Percentiles rank a stretch among this genome's conserved stretches.
These are phyloP conservation scores for Neofusicoccum kwambonambiense DNA, from an alignment of 2,329 filamentous ascomycete genomes.

Conservation along the genomic window DNA sequence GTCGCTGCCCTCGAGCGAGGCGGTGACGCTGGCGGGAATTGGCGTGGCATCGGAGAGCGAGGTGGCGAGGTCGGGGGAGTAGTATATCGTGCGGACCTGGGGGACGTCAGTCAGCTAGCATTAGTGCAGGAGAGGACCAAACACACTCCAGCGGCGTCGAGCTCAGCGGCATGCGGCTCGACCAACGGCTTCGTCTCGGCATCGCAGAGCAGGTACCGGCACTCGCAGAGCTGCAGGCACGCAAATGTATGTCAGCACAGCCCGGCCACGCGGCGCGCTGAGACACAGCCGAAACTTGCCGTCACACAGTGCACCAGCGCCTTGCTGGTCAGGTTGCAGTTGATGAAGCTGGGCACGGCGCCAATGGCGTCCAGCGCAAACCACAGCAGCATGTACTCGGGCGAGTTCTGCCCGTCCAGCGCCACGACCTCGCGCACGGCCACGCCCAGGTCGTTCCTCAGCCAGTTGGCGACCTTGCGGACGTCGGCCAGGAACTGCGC, in stretches of 20 bases:
- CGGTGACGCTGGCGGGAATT: constrained; percentile 28
- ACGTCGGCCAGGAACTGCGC: constrained; percentile 32
- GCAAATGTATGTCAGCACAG: not conserved
- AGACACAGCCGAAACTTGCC: constrained; percentile 29
- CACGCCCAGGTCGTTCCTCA: constrained; percentile 51
- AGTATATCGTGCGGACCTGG: constrained; percentile 57
- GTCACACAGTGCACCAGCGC: constrained; percentile 60
- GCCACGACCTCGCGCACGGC: constrained; percentile 61
- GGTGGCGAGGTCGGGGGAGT: constrained; percentile 51
- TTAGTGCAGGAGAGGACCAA: constrained; percentile 66
- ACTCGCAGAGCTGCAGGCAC: constrained; percentile 35
- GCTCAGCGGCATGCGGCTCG: constrained; percentile 2
- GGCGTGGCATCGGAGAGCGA: constrained; percentile 66
- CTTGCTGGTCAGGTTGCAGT: constrained; percentile 65
- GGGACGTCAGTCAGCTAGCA: constrained; percentile 17
- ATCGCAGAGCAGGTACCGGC: constrained; percentile 47
- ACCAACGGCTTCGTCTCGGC: constrained; percentile 30
- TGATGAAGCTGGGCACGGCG: constrained; percentile 68
- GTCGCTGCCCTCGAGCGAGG: constrained; percentile 28
- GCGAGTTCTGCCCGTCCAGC: constrained; percentile 67
- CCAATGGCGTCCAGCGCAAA: constrained; percentile 65
- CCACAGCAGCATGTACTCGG: constrained; percentile 67
- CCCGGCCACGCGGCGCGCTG: not conserved
- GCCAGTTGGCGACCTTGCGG: not conserved
- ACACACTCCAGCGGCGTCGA: constrained; percentile 49